Evolutionary conservation across 495 filamentous ascomycete genomes (phyloP).

Genomic region (Immersiella caudata): DNA sequence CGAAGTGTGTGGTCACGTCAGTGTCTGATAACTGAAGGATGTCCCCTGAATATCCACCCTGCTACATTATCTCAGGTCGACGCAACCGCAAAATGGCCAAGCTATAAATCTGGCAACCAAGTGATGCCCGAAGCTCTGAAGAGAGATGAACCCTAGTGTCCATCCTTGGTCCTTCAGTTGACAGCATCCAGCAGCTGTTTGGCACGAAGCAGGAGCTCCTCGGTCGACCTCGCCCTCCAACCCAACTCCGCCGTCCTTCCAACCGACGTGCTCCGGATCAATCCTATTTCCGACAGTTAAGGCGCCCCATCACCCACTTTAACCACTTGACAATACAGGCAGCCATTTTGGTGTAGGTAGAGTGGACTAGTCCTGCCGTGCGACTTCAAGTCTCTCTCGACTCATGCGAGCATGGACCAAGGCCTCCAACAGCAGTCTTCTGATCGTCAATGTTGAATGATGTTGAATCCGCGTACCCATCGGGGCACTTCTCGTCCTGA

Average conservation of each 20-base stretch:
- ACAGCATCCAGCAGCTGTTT: too few species aligned
- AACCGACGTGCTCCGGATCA: too few species aligned
- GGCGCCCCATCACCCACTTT: too few species aligned
- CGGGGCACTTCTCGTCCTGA: conserved; percentile 22
- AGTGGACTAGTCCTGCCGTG: background rate
- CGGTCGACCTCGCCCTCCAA: too few species aligned
- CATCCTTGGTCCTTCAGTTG: too few species aligned
- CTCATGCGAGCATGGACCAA: conserved; percentile 13
- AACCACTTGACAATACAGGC: background rate
- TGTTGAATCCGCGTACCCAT: conserved; percentile 20
- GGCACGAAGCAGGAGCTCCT: too few species aligned
- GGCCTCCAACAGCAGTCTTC: conserved; percentile 23
- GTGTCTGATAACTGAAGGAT: background rate
- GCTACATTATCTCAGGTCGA: background rate
- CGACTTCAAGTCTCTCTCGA: background rate
- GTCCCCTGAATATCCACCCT: background rate
- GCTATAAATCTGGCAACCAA: background rate
- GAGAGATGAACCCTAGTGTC: too few species aligned
- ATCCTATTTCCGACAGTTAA: too few species aligned
- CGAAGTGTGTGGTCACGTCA: background rate
- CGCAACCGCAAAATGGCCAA: conserved; percentile 2
- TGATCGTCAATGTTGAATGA: conserved; percentile 1
- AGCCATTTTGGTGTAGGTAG: background rate
- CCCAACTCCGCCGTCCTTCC: too few species aligned
- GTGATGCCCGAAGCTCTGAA: too few species aligned